These are phyloP conservation scores for Artemisia annua DNA, from an alignment of 129 eudicot genomes.

Conservation along the genomic window DNA sequence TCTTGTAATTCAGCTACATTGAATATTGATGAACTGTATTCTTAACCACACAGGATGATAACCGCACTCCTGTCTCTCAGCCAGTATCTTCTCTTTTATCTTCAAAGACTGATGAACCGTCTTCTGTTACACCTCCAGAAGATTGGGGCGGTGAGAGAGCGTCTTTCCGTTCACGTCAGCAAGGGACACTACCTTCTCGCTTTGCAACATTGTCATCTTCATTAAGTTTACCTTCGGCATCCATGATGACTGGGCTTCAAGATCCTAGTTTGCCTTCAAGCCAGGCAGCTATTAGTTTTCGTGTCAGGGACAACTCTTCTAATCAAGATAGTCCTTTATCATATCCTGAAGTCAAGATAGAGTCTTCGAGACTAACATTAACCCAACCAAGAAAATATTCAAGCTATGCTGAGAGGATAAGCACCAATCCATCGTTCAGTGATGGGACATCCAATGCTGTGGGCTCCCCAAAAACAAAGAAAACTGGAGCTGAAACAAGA, in stretches of 20 bases:
- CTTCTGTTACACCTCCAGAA: slow-evolving; percentile 95
- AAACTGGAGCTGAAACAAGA: slow-evolving; percentile 78
- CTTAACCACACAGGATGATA: slow-evolving; percentile 59
- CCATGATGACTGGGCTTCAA: slow-evolving; percentile 64
- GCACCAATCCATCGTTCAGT: slow-evolving; percentile 64
- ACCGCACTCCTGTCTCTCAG: slow-evolving; percentile 41
- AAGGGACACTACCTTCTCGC: slow-evolving; percentile 62
- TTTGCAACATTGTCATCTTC: slow-evolving; percentile 54
- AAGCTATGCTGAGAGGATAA: slow-evolving; percentile 91
- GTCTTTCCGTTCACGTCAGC: slow-evolving; percentile 55
- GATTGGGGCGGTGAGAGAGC: slow-evolving; percentile 94
- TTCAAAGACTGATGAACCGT: slow-evolving; percentile 51
- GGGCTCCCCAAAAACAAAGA: slow-evolving; percentile 88
- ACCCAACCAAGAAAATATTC: slow-evolving; percentile 64
- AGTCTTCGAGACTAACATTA: slow-evolving; percentile 50
- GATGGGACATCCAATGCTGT: slow-evolving; percentile 55
- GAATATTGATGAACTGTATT: neutral
- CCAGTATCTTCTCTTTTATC: slow-evolving; percentile 53
- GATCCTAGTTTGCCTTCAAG: slow-evolving; percentile 56
- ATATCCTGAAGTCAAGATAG: slow-evolving; percentile 43
- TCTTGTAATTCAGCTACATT: neutral
- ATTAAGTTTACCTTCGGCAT: slow-evolving; percentile 47
- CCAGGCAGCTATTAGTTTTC: slow-evolving; percentile 49
- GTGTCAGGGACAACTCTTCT: slow-evolving; percentile 44
- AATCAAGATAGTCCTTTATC: slow-evolving; percentile 53